Evolutionary conservation across 2,329 filamentous ascomycete species (phyloP).

Genomic region (Torrubiella hemipterigena): DNA sequence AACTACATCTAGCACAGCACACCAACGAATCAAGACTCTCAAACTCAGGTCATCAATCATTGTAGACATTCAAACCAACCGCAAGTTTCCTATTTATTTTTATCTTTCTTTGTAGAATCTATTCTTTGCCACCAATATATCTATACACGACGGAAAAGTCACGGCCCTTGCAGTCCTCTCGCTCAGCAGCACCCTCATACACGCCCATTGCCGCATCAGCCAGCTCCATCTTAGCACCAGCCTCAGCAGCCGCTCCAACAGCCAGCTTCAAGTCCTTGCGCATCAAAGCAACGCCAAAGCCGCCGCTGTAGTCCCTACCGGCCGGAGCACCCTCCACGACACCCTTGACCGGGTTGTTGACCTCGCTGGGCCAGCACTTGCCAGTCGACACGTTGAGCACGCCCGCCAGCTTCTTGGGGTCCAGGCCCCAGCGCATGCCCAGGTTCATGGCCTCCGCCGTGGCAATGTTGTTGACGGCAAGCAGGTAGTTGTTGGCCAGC

Average conservation of each 20-base stretch:
- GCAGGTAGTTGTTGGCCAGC: slow-evolving; percentile 91
- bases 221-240: slow-evolving; percentile 52
- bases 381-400: slow-evolving; percentile 92
- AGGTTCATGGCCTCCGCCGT: slow-evolving; percentile 56
- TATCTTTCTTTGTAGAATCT: background rate
- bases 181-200: slow-evolving; percentile 53
- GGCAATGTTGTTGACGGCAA: slow-evolving; percentile 82
- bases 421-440: slow-evolving; percentile 48
- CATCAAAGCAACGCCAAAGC: slow-evolving; percentile 70
- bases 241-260: slow-evolving; percentile 58
- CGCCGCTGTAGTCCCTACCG: slow-evolving; percentile 61
- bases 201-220: slow-evolving; percentile 51
- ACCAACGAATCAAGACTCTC: no score
- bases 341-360: slow-evolving; percentile 89
- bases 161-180: slow-evolving; percentile 50
- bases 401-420: slow-evolving; percentile 56
- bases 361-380: slow-evolving; percentile 88
- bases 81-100: background rate
- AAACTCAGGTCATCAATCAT: no score
- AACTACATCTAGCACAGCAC: no score
- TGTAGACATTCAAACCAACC: no score
- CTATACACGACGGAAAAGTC: slow-evolving; percentile 78
- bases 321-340: slow-evolving; percentile 69
- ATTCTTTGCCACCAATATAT: slow-evolving; percentile 48
- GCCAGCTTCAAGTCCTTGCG: slow-evolving; percentile 67